Base-by-base conservation (phyloP, 495 filamentous ascomycete genomes). In the Glutinoglossum americanum region DNA sequence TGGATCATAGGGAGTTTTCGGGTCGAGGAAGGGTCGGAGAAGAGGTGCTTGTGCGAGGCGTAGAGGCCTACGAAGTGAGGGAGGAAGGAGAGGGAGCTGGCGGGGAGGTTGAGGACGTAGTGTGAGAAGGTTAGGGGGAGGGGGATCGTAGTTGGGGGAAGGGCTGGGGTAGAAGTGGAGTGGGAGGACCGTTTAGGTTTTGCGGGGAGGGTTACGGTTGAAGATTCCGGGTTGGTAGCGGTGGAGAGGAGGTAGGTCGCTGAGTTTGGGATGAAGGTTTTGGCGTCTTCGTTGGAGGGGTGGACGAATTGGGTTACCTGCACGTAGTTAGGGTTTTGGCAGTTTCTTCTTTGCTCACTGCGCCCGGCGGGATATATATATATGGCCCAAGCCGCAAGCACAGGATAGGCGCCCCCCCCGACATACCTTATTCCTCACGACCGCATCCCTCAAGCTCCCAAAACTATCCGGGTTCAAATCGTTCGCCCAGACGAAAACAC, bases 101-200 rank as follows among this genome's bases (percentile, higher is more conserved):
- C 93, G 9, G 92, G 92, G 3, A 98, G 85, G 68, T 98, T 98
- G 83, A 98, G 93, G 56, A 97, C 82, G 66, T 87, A 97, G 72
- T 98, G 92, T 28, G 78, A 74, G 66, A 97, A 87, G 26, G 82
- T 77, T 0, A 80, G 76, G 2, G 83, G 85, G 30, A 77, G 68
- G 30, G 75, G 72, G 55, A 77, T 49, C 41, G 37, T 49, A 6
- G 45, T 58, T 56, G 35, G 23, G 15, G 70, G 63, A 7, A 65
- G 67, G 11, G 60, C 10, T 13, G 37, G 37, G 32, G 4, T 35
- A 7, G 47, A 19, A 30, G 11, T 4, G 23, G 39, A 56, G 54
- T 13, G 54, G 55, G 48, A 48, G 64, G 33, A 7, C 60, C 35
- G 25, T 66, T 67, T 57, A 64, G 30, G 23, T 66, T 67, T 57